A percentile compares a stretch with the other conserved stretches of the same genome.
These are phyloP conservation scores for Boletus reticuloceps DNA, from an alignment of 768 basidiomycete species.

Conservation along the genomic window DNA sequence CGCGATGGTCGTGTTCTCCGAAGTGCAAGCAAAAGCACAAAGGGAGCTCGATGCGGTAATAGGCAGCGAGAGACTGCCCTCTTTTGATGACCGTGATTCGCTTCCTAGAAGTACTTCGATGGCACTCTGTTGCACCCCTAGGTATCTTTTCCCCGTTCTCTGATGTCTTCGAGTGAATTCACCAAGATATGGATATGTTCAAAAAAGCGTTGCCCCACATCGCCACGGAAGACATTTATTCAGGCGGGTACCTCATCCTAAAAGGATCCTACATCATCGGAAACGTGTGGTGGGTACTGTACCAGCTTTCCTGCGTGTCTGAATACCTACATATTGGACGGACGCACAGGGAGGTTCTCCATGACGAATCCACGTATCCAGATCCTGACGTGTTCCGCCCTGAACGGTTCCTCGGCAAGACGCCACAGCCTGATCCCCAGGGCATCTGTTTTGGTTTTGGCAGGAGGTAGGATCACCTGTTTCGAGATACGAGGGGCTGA, in stretches of 20 bases:
- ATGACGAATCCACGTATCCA: slow-evolving; percentile 41
- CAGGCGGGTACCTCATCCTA: slow-evolving; percentile 13
- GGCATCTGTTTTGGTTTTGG: slow-evolving; percentile 28
- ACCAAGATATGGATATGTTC: neutral
- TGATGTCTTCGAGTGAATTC: neutral
- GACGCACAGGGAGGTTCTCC: slow-evolving; percentile 47
- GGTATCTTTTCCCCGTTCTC: slow-evolving; percentile 8
- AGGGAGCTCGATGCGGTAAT: slow-evolving; percentile 25
- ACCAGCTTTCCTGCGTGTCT: too few relatives aligned
- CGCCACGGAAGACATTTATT: slow-evolving; percentile 19
- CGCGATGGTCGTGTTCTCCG: slow-evolving; percentile 24
- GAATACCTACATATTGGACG: neutral
- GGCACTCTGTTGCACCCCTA: slow-evolving; percentile 16
- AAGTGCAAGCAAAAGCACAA: slow-evolving; percentile 22
- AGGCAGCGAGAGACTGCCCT: slow-evolving; percentile 20
- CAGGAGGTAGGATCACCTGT: slow-evolving; percentile 18
- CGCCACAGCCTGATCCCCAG: slow-evolving; percentile 19
- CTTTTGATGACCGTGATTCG: slow-evolving; percentile 15
- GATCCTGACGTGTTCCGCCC: slow-evolving; percentile 33
- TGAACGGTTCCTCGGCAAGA: slow-evolving; percentile 31
- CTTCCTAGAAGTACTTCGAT: slow-evolving; percentile 28
- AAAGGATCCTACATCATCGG: slow-evolving; percentile 24
- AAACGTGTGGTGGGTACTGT: slow-evolving; percentile 23
- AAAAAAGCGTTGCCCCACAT: slow-evolving; percentile 14
- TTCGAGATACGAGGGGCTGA: too few relatives aligned